Evolutionary conservation across 2,329 filamentous ascomycete species (phyloP).

Genomic region (Xylaria digitata): DNA sequence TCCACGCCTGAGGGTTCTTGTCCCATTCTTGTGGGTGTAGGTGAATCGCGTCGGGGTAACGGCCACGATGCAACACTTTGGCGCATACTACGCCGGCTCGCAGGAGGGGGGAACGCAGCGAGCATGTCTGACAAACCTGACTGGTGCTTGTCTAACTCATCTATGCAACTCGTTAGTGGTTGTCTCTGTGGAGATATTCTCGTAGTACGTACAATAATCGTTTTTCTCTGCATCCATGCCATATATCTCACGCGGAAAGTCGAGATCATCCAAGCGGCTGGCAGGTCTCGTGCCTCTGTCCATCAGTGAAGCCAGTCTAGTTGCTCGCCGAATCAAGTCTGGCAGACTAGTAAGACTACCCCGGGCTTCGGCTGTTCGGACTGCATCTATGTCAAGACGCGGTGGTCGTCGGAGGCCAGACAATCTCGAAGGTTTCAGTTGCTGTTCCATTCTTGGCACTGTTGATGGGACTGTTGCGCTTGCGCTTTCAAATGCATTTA

Average conservation of each 20-base stretch:
- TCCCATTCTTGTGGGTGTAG: conserved; percentile 32
- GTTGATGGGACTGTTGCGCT: conserved; percentile 57
- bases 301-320: conserved; percentile 85
- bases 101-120: conserved; percentile 72
- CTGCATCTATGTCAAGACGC: conserved; percentile 82
- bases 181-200: not conserved
- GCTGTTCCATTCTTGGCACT: conserved; percentile 45
- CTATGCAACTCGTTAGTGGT: conserved; percentile 44
- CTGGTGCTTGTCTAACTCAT: conserved; percentile 57
- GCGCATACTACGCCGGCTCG: conserved; percentile 55
- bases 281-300: conserved; percentile 79
- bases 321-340: conserved; percentile 90
- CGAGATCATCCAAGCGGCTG: conserved; percentile 67
- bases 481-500: conserved; percentile 63
- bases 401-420: conserved; percentile 74
- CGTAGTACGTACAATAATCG: conserved; percentile 52
- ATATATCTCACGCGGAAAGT: conserved; percentile 61
- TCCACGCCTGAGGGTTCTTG: conserved; percentile 27
- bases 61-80: conserved; percentile 65
- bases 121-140: conserved; percentile 73
- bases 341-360: conserved; percentile 92
- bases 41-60: conserved; percentile 51
- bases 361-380: conserved; percentile 82
- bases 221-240: conserved; percentile 55
- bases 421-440: conserved; percentile 55